phyloP scores from a whole-genome alignment of 495 filamentous ascomycete species.

The Podospora didyma region DNA sequence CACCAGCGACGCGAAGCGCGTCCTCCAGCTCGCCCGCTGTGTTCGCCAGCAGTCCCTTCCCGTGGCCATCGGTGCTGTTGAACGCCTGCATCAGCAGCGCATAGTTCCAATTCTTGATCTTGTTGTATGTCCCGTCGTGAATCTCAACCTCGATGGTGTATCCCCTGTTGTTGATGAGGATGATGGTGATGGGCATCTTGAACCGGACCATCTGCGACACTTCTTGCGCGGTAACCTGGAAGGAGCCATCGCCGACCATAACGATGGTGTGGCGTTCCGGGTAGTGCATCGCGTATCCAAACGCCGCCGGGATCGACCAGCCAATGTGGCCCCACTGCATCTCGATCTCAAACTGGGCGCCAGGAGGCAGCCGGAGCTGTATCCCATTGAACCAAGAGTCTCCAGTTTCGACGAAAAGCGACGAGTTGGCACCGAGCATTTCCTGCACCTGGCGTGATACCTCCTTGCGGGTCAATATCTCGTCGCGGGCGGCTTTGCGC shows the following conservation, averaged over 20 bases:
- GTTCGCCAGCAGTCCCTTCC: conserved; percentile 14
- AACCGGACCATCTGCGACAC: conserved; percentile 27
- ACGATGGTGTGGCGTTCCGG: conserved; percentile 17
- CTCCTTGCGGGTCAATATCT: conserved; percentile 19
- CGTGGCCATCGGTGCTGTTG: conserved; percentile 15
- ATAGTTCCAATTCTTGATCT: conserved; percentile 27
- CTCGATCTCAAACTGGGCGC: conserved; percentile 26
- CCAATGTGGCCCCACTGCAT: conserved; percentile 31
- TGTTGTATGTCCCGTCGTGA: conserved; percentile 34
- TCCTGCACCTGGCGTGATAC: conserved; percentile 13
- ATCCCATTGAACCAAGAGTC: conserved; percentile 27
- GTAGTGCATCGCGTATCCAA: conserved; percentile 19
- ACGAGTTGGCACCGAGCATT: conserved; percentile 7
- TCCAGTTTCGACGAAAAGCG: conserved; percentile 21
- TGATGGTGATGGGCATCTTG: conserved; percentile 24
- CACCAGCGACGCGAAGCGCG: conserved; percentile 7
- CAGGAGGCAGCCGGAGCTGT: conserved; percentile 13
- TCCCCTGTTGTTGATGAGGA: conserved; percentile 44
- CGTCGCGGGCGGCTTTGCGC: conserved; percentile 7
- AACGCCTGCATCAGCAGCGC: conserved; percentile 18
- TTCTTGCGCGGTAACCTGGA: conserved; percentile 29
- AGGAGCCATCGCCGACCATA: conserved; percentile 25
- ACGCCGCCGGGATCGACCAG: conserved; percentile 23
- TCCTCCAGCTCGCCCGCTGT: conserved; percentile 19
- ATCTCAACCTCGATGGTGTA: conserved; percentile 52